Evolutionary conservation across 805 yeast genomes (phyloP), one percentile per base, ranked within the genome.

Genomic region (Metschnikowia kofuensis): DNA sequence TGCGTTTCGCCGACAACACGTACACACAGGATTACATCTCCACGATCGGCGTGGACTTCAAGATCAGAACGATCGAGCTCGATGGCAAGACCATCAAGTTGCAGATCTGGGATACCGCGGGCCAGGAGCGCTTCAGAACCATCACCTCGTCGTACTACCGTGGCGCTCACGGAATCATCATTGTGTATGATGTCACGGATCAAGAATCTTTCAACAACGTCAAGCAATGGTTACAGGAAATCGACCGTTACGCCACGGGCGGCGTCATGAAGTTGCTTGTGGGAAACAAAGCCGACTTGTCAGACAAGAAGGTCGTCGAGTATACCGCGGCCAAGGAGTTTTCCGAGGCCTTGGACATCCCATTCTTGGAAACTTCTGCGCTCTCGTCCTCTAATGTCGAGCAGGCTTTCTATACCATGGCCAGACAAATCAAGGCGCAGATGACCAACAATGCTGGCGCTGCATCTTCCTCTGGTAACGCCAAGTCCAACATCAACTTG

Each of bases 61-160:
- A 82, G 67, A 87, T 87, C 67, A 84, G 90, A 75, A 87, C 94
- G 44, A 86, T 87, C 48, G 98, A 94, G 67, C 78, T 94, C 52
- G 97, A 94, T 61, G 98, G 98, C 57, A 94, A 94, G 77, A 89
- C 96, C 47, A 94, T 94, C 67, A 94, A 94, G 74, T 80, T 94
- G 65, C 99, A 94, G 75, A 92, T 94, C 66, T 94, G 99, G 99
- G 99, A 94, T 68, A 94, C 99, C 48, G 99, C 98, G 11, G 99
- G 99, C 41, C 99, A 94, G 76, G 99, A 94, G 71, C 79, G 99
- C 62, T 94, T 94, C 76, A 85, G 98, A 74, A 94, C 99, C 44
- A 92, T 92, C 73, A 94, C 98, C 11, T 88, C 97, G 12, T 89
- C 97, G 13, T 92, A 92, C 75, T 92, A 92, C 77, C 86, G 99